These are phyloP conservation scores for Herpotrichia juniperi DNA, from an alignment of 2,329 filamentous ascomycete genomes.

Conservation along the genomic window DNA sequence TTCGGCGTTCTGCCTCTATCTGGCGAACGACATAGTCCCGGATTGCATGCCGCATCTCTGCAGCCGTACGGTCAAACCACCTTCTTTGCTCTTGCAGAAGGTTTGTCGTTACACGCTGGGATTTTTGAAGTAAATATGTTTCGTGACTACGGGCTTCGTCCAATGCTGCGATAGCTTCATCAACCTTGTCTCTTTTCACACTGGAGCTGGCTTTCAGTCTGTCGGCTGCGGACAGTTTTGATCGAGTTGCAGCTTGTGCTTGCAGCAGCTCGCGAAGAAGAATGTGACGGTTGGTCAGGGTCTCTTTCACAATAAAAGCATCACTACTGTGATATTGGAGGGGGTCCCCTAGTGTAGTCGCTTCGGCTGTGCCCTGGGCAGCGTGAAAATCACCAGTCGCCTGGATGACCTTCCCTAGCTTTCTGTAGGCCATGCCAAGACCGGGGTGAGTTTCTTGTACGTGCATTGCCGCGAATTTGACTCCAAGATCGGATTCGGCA, in stretches of 20 bases:
- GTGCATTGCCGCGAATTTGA: constrained; percentile 85
- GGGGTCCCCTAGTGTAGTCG: constrained; percentile 90
- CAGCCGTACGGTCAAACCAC: constrained; percentile 86
- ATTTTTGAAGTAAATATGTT: constrained; percentile 81
- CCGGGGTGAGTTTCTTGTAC: constrained; percentile 90
- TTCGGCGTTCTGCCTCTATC: constrained; percentile 93
- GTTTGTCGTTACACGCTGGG: constrained; percentile 85
- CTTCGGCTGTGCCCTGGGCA: constrained; percentile 94
- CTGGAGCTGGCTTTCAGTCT: constrained; percentile 85
- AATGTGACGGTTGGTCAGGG: constrained; percentile 95
- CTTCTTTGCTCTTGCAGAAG: constrained; percentile 85
- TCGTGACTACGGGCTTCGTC: constrained; percentile 88
- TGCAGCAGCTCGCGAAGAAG: constrained; percentile 91
- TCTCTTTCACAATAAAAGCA: constrained; percentile 97
- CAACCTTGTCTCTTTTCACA: constrained; percentile 92
- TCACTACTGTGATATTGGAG: constrained; percentile 95
- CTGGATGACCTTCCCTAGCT: constrained; percentile 92
- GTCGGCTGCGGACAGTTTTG: constrained; percentile 84
- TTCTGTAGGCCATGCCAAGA: constrained; percentile 87
- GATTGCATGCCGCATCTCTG: constrained; percentile 82
- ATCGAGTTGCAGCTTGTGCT: constrained; percentile 83
- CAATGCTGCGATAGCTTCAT: constrained; percentile 90
- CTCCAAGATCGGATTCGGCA: constrained; percentile 90
- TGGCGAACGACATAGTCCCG: constrained; percentile 92
- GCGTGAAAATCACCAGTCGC: constrained; percentile 94